These are phyloP conservation scores for Aspergillus taichungensis DNA, from an alignment of 495 filamentous ascomycete species.

Conservation along the genomic window DNA sequence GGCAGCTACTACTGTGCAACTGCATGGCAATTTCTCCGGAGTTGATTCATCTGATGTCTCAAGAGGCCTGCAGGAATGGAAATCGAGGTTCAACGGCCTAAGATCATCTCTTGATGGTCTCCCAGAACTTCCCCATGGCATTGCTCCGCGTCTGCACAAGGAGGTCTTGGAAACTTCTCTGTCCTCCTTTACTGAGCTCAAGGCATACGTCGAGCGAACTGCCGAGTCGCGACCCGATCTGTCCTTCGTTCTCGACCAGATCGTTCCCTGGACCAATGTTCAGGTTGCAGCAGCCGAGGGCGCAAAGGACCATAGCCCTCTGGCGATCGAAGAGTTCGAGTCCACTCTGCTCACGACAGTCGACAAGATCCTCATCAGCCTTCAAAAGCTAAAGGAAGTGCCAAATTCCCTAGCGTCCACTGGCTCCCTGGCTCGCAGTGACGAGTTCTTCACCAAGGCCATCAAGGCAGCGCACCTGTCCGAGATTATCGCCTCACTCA, in stretches of 20 bases:
- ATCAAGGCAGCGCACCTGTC: conserved; percentile 50
- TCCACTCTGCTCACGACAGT: conserved; percentile 46
- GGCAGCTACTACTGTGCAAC: conserved; percentile 37
- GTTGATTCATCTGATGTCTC: conserved; percentile 33
- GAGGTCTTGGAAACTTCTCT: conserved; percentile 37
- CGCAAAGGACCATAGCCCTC: conserved; percentile 5
- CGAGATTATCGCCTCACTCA: conserved; percentile 44
- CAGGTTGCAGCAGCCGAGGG: conserved; percentile 8
- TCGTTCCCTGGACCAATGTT: conserved; percentile 37
- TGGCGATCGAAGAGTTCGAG: conserved; percentile 40
- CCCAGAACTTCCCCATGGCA: conserved; percentile 44
- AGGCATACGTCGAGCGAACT: conserved; percentile 31
- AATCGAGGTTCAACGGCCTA: conserved; percentile 33
- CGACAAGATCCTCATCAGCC: conserved; percentile 61
- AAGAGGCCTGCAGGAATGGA: conserved; percentile 39
- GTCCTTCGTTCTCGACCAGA: conserved; percentile 54
- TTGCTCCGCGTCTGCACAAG: conserved; percentile 39
- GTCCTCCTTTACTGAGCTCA: conserved; percentile 35
- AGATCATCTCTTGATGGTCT: conserved; percentile 34
- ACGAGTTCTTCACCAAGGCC: conserved; percentile 44
- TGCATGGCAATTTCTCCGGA: conserved; percentile 53
- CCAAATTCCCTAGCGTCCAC: conserved; percentile 48
- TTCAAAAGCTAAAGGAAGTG: conserved; percentile 60
- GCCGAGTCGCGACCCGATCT: conserved; percentile 44
- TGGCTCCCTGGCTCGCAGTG: conserved; percentile 55